Base-by-base conservation (phyloP, 306 rosid species). In the Phaseolus lunatus region DNA sequence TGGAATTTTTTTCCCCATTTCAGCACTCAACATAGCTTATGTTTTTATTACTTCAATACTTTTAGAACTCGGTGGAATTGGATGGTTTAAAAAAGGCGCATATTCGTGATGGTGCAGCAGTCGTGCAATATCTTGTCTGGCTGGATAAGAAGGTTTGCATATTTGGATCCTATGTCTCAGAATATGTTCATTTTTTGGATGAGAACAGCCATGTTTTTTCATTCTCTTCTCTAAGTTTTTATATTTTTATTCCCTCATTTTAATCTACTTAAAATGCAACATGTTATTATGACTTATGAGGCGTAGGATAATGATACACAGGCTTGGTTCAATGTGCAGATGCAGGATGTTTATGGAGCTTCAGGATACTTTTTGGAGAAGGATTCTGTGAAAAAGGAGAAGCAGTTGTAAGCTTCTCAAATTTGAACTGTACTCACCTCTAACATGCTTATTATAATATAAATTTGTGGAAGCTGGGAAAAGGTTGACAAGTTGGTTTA, bases 51-150 rank as follows among this genome's bases (percentile, higher is more conserved):
- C 52, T 81, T 23, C 63, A 64, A 71, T 77, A 69, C 75, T 26
- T 24, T 59, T 71, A 96, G 99, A 96, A 96, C 85, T 80, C 94
- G 3, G 86, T 88, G 63, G 99, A 96, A 78, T 85, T 96, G 94
- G 94, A 92, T 52, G 98, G 99, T 71, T 84, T 96, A 71, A 91
- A 69, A 84, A 87, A 83, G 33, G 89, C 99, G 20, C 98, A 96
- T 76, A 23, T 96, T 82, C 92, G 99, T 64, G 99, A 96, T 80
- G 99, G 99, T 71, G 98, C 90, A 66, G 99, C 99, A 15, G 90
- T 96, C 58, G 98, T 91, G 72, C 99, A 96, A 73, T 96, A 87
- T 85, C 96, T 92, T 89, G 92, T 87, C 44, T 96, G 99, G 99
- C 83, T 96, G 83, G 98, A 96, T 84, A 77, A 84, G 78, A 84